A percentile compares a stretch with the other conserved stretches of the same genome.
Conservation (phyloP, 306 rosid species). For the Oemleria cerasiformis region DNA sequence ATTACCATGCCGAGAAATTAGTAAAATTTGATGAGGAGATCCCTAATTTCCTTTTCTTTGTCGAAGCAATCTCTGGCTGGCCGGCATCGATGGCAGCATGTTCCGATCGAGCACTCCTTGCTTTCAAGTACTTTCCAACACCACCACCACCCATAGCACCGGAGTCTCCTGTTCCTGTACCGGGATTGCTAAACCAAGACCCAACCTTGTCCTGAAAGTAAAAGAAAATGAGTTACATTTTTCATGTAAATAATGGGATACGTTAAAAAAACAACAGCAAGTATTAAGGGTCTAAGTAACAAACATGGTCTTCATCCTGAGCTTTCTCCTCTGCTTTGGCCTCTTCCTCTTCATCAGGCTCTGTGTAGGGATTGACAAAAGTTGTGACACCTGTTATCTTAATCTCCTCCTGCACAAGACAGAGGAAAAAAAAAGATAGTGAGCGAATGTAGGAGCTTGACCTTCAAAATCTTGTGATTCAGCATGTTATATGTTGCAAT, state of each 20-base stretch:
- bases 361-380: conserved; percentile 85
- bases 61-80: conserved; percentile 29
- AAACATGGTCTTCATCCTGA: conserved; percentile 78
- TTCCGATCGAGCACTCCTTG: conserved; percentile 46
- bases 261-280: conserved; percentile 10
- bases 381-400: conserved; percentile 70
- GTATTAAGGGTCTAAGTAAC: conserved; percentile 27
- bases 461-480: not conserved
- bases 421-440: conserved; percentile 14
- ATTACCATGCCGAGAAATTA: conserved; percentile 80
- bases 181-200: conserved; percentile 90
- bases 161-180: conserved; percentile 55
- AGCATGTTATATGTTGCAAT: not conserved
- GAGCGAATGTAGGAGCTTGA: conserved; percentile 4
- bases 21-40: conserved; percentile 32
- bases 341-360: conserved; percentile 83
- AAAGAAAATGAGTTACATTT: conserved; percentile 1
- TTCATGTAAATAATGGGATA: not conserved
- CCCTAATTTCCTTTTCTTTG: conserved; percentile 72
- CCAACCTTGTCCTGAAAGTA: conserved; percentile 76
- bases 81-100: conserved; percentile 40
- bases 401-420: conserved; percentile 77
- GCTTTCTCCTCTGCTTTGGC: conserved; percentile 57
- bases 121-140: conserved; percentile 87
- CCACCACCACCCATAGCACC: conserved; percentile 53